Conservation (phyloP, 1,284 basidiomycete species). For the Sporisorium iseilematis-ciliati region DNA sequence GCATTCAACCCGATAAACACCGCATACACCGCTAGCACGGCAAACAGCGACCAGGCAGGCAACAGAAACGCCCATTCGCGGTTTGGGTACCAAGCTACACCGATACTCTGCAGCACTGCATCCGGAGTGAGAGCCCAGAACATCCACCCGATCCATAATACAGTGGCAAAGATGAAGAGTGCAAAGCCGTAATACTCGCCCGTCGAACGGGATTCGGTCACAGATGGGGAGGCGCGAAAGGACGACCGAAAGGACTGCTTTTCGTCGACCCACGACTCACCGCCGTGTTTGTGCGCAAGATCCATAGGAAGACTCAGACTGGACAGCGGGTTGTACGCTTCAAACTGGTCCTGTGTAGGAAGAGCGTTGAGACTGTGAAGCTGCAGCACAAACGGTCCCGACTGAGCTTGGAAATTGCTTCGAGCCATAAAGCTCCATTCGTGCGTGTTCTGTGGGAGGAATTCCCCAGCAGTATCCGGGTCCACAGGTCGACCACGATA, state of each 20-base stretch:
- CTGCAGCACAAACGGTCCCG: slow-evolving; percentile 48
- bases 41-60: slow-evolving; percentile 57
- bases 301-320: background rate
- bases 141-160: slow-evolving; percentile 52
- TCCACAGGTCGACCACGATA: slow-evolving; percentile 71
- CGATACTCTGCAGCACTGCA: slow-evolving; percentile 32
- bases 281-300: background rate
- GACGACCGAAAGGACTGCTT: slow-evolving; percentile 43
- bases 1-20: slow-evolving; percentile 52
- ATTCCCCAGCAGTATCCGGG: slow-evolving; percentile 35
- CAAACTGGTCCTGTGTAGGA: slow-evolving; percentile 10
- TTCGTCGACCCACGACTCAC: slow-evolving; percentile 25
- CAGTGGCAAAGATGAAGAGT: slow-evolving; percentile 57
- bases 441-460: slow-evolving; percentile 41
- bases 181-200: slow-evolving; percentile 62
- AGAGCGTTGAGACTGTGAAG: slow-evolving; percentile 43
- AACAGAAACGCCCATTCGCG: slow-evolving; percentile 60
- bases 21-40: slow-evolving; percentile 52
- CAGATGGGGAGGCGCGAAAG: slow-evolving; percentile 11
- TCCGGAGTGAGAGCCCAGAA: slow-evolving; percentile 56
- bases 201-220: slow-evolving; percentile 10
- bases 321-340: background rate
- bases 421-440: slow-evolving; percentile 64
- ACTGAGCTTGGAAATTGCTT: slow-evolving; percentile 57
- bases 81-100: slow-evolving; percentile 61